Evolutionary conservation across 495 filamentous ascomycete species (phyloP).

Genomic region (Aspergillus leporis): DNA sequence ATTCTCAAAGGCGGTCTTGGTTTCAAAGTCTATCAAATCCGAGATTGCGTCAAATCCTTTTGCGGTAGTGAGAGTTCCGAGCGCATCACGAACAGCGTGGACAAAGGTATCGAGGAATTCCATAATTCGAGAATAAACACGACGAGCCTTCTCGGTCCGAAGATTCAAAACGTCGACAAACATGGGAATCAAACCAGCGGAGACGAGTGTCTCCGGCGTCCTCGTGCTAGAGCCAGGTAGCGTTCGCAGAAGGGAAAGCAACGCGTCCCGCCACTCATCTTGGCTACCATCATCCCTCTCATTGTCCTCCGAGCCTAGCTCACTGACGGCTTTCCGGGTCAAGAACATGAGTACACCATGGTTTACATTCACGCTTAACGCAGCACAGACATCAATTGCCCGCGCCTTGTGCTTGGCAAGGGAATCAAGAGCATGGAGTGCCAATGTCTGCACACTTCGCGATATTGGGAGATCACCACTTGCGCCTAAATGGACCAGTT

Average conservation of each 20-base stretch:
- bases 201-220: slow-evolving; percentile 71
- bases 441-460: slow-evolving; percentile 76
- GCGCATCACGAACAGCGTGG: slow-evolving; percentile 76
- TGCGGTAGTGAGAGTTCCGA: slow-evolving; percentile 73
- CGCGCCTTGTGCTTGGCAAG: slow-evolving; percentile 76
- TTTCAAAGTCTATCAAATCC: slow-evolving; percentile 78
- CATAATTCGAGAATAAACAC: slow-evolving; percentile 76
- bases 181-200: slow-evolving; percentile 83
- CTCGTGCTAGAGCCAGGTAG: slow-evolving; percentile 69
- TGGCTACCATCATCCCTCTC: slow-evolving; percentile 57
- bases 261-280: slow-evolving; percentile 85
- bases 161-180: slow-evolving; percentile 87
- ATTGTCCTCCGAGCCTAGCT: slow-evolving; percentile 64
- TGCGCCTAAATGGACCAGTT: slow-evolving; percentile 75
- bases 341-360: slow-evolving; percentile 96
- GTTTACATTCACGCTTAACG: slow-evolving; percentile 88
- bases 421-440: slow-evolving; percentile 76
- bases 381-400: slow-evolving; percentile 76
- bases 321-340: slow-evolving; percentile 82
- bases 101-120: slow-evolving; percentile 84
- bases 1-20: slow-evolving; percentile 65
- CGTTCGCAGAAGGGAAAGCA: slow-evolving; percentile 78
- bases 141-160: slow-evolving; percentile 77
- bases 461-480: slow-evolving; percentile 68
- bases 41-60: slow-evolving; percentile 85